These are phyloP conservation scores for Trichosporon inkin DNA, from an alignment of 1,284 basidiomycete genomes.

Conservation along the genomic window DNA sequence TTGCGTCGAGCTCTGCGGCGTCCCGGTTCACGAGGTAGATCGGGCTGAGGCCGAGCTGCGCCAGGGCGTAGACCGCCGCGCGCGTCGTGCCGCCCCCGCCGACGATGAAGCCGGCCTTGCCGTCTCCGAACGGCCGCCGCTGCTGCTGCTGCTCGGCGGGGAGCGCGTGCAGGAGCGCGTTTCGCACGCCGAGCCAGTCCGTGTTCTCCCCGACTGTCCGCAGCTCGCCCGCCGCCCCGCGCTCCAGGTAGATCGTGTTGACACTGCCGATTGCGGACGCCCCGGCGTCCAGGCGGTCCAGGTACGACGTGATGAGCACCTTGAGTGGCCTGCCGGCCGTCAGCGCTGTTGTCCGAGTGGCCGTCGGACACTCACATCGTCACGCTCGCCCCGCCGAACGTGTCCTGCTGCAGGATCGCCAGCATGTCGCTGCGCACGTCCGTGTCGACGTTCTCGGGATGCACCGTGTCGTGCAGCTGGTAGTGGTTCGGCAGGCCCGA, in stretches of 20 bases:
- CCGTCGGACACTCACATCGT: conserved; percentile 54
- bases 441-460: conserved; percentile 11
- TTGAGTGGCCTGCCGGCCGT: conserved; percentile 63
- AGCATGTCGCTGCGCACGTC: conserved; percentile 11
- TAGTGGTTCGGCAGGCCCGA: conserved; percentile 63
- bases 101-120: conserved; percentile 58
- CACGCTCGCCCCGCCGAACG: conserved; percentile 88
- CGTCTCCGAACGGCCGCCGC: neutral
- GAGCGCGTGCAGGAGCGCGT: neutral
- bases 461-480: conserved; percentile 9
- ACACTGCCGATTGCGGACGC: conserved; percentile 77
- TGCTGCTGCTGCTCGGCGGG: neutral
- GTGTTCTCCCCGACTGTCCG: conserved; percentile 79
- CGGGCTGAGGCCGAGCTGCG: conserved; percentile 59
- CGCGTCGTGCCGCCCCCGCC: conserved; percentile 73
- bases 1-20: conserved; percentile 13
- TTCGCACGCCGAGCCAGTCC: conserved; percentile 66
- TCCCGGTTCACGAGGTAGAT: conserved; percentile 75
- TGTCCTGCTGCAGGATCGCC: conserved; percentile 24
- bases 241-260: conserved; percentile 70
- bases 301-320: conserved; percentile 68
- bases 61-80: conserved; percentile 78
- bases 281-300: conserved; percentile 68
- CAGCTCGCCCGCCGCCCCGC: conserved; percentile 51
- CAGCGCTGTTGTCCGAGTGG: neutral